Evolutionary conservation across 495 filamentous ascomycete species (phyloP), one percentile per base, ranked within the genome.

Genomic region (Xylaria flabelliformis): DNA sequence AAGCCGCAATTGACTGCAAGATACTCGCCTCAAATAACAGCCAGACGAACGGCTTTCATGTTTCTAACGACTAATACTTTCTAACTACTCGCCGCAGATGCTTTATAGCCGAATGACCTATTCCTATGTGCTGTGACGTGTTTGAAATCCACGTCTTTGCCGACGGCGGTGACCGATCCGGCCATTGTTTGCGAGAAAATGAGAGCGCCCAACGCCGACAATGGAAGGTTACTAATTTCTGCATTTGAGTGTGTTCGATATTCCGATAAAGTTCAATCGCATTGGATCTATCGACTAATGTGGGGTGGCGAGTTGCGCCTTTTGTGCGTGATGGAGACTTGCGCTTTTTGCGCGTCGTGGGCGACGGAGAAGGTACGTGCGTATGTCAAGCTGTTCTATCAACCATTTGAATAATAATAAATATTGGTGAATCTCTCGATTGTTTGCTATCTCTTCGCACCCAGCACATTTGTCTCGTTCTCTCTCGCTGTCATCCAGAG

Each of bases 271-370:
- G 5, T 65, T 48, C 19, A 63, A n/a, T 42, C 39, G 5, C 36
- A 24, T 63, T 15, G 7, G 15, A 3, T 42, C 61, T 6, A 24
- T 21, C 3, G 6, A 9, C n/a, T 42, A 29, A 42, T 56, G 65
- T 67, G 65, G 64, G 65, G 65, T 67, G 39, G 61, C 21, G 61
- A 44, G 39, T 15, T 64, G 61, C 61, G 61, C 21, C n/a, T 24
- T 64, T 64, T 64, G 61, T 64, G 61, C 61, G 61, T 44, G 36
- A 61, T 41, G 58, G 58, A 61, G 29, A 67, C n/a, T 50, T 65
- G 63, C 63, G 63, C 21, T 1, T 50, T 65, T 65, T 65, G 42
- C n/a, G 63, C 63, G 41, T 48, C 41, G n/a, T 46, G 2, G 21
- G 39, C 7, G 59, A 63, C 6, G 32, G 59, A 63, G 61, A 64